Base-by-base conservation (phyloP, 108 stramenopile genomes). In the Cyclostephanos tholiformis region DNA sequence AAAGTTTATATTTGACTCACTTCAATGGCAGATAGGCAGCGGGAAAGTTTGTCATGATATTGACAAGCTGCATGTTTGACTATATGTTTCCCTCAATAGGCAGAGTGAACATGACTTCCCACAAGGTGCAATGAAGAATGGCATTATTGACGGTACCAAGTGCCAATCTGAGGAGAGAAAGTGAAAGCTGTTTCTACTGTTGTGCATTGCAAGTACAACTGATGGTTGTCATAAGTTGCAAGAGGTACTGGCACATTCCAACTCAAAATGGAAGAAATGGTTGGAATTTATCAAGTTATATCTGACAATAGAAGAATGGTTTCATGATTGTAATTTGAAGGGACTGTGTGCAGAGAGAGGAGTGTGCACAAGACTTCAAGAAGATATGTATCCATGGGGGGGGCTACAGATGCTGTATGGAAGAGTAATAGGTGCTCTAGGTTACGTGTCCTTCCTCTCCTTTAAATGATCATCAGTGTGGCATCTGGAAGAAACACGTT, bases 221-320 rank as follows among this genome's bases (percentile, higher is more conserved):
- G 6, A 9, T 4, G 26, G 53, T 12, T 1, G 53, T 10, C 4
- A 55, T 0, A 27, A 23, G 23, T 27, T 27, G 9, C 10, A 27
- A 2, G 2, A 10, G 0, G 26, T 20, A 1, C 22, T 25, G 0
- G 10, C 10, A 27, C 22, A 55, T 8, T 1, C 1, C 26, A 23
- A 55, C 14, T 8, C 4, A 26, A 55, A 2, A 10, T 55, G 53
- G 53, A 60, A 38, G 17, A 36, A 38, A 0, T 60, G 27, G 27
- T 16, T 60, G 11, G 14, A 16, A 6, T 60, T 60, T 60, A 29
- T 60, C 12, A 36, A 60, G 32, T 23, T 60, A 16, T 60, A 35
- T 12, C 6, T 60, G 6, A 12, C 59, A 6, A 60, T 60, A 35
- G 59, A 60, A 32, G 14, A 60, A 60, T 60, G 59, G 59, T 60